Percentiles rank a stretch among this genome's conserved stretches.
phyloP scores from a whole-genome alignment of 352 stramenopile genomes.

The Phytophthora sansomeana region DNA sequence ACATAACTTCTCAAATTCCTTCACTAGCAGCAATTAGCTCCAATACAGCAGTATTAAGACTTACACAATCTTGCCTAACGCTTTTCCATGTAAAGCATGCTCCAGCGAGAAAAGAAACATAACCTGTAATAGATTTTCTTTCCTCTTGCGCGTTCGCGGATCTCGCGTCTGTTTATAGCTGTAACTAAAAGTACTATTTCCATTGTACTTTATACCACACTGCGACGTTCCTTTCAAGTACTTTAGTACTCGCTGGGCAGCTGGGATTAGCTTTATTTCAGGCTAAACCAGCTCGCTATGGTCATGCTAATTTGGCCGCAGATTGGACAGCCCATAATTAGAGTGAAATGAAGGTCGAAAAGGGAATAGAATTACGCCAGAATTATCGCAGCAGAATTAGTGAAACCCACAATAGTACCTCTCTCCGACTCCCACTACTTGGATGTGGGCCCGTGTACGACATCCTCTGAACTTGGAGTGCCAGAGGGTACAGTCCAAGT shows the following conservation, averaged over 20 bases:
- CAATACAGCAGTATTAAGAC: not conserved
- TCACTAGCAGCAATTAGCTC: not conserved
- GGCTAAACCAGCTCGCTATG: too few species aligned
- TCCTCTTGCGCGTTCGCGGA: conserved; percentile 5
- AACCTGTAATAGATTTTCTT: conserved; percentile 3
- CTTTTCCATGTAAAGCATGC: conserved; percentile 4
- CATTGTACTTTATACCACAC: conserved; percentile 6
- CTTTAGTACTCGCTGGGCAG: conserved; percentile 15
- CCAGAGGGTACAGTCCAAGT: too few species aligned
- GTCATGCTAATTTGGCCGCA: too few species aligned
- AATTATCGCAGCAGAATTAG: too few species aligned
- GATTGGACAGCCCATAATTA: too few species aligned
- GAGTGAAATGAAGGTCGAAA: too few species aligned
- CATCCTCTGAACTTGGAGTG: too few species aligned
- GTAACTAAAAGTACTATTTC: not conserved
- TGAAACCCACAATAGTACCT: too few species aligned
- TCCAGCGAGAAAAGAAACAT: conserved; percentile 14
- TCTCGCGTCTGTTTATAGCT: not conserved
- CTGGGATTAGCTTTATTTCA: too few species aligned
- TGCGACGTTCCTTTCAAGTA: conserved; percentile 11
- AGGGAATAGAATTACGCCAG: too few species aligned
- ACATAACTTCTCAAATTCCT: conserved; percentile 8
- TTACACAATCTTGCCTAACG: not conserved
- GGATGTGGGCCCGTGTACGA: too few species aligned
- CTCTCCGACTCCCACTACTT: not conserved